Base-by-base conservation (phyloP, 1,284 basidiomycete species). In the Mycena sp. region DNA sequence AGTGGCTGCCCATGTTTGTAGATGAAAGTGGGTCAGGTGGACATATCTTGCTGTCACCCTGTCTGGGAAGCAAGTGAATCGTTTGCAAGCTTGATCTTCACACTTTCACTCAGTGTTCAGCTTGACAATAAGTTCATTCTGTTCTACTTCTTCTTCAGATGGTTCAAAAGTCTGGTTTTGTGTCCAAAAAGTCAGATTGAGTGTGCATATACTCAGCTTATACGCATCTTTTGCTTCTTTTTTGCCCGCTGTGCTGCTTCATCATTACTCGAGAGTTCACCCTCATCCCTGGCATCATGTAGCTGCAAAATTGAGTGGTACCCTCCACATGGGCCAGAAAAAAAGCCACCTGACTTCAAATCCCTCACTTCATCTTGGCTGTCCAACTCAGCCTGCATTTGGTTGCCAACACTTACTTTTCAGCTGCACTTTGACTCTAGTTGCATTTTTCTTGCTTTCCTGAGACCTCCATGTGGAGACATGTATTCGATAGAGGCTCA, bases 161-260 rank as follows among this genome's bases (percentile, higher is more conserved):
- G 48, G 49, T 28, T 59, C 57, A 26, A 23, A 51, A 28, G 26
- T 30, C 57, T 51, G 28, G n/a, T n/a, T n/a, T n/a, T n/a, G n/a
- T n/a, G n/a, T n/a, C 37, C 6, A 43, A 17, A 23, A 43, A 43
- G 16, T 10, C 40, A 43, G 9, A 43, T 43, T n/a, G 9, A 43
- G 40, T 9, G n/a, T 19, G 40, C 17, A 43, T 43, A 23, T 17
- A 43, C 35, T 10, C 10, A 17, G 11, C 35, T 37, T 35, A 35
- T 14, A 7, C 14, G 7, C 32, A 14, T 35, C 32, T 35, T 35
- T 35, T 43, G 7, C 40, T 43, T 43, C 40, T 43, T 23, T 19
- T 43, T 43, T n/a, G n/a, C n/a, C n/a, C n/a, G n/a, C 32, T 35
- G 32, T 35, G 32, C 9, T 14, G 32, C 32, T 35, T 35, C 14